A percentile compares a stretch with the other conserved stretches of the same genome.
phyloP scores from a whole-genome alignment of 1,284 basidiomycete species.

The Erythrobasidium hasegawianum region DNA sequence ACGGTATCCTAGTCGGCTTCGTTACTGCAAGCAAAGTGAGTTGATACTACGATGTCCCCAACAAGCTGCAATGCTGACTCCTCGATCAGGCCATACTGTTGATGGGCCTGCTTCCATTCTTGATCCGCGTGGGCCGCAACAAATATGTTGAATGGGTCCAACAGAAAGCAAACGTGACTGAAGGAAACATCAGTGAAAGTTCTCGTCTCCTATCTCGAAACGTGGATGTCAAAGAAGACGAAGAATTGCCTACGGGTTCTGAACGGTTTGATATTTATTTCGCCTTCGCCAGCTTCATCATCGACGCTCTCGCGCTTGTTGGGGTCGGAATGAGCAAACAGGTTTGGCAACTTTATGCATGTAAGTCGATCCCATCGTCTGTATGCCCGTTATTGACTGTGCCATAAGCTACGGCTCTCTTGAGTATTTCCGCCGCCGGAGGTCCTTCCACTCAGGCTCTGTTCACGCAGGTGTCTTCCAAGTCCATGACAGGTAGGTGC shows the following conservation, averaged over 20 bases:
- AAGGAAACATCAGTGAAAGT: conserved; percentile 22
- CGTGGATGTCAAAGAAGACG: background rate
- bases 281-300: conserved; percentile 12
- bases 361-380: background rate
- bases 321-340: conserved; percentile 10
- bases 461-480: conserved; percentile 18
- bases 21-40: conserved; percentile 26
- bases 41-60: too few relatives aligned
- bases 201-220: conserved; percentile 4
- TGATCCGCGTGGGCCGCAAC: conserved; percentile 13
- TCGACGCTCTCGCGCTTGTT: conserved; percentile 21
- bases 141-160: conserved; percentile 27
- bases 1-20: conserved; percentile 28
- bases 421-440: conserved; percentile 28
- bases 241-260: background rate
- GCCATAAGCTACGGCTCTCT: conserved; percentile 14
- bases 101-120: conserved; percentile 28
- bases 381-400: background rate
- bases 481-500: conserved; percentile 16
- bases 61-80: background rate
- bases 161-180: conserved; percentile 13
- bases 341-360: conserved; percentile 16
- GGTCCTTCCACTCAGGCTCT: conserved; percentile 26
- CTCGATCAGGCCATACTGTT: conserved; percentile 12
- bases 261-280: conserved; percentile 32